Percentiles rank a stretch among this genome's conserved stretches.
Evolutionary conservation across 306 rosid genomes (phyloP).

Genomic region (Begonia masoniana): DNA sequence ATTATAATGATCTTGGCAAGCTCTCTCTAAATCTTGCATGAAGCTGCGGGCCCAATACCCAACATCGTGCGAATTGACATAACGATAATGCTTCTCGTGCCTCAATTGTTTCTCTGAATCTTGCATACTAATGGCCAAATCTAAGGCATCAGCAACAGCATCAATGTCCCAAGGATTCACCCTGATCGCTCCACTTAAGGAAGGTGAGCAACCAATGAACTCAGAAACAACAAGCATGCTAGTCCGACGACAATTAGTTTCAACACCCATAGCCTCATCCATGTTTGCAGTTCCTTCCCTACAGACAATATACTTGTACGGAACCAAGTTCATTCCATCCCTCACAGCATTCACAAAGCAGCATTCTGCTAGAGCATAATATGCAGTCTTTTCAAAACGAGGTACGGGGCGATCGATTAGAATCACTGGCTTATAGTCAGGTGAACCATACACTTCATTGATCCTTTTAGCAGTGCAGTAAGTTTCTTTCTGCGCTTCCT

Average conservation of each 20-base stretch:
- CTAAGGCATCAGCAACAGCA: slow-evolving; percentile 17
- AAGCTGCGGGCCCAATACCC: slow-evolving; percentile 16
- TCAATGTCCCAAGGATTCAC: slow-evolving; percentile 15
- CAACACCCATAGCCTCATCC: slow-evolving; percentile 14
- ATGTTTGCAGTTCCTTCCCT: slow-evolving; percentile 14
- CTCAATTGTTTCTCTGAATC: slow-evolving; percentile 15
- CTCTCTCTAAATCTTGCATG: slow-evolving; percentile 14
- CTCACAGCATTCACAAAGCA: slow-evolving; percentile 16
- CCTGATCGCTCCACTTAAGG: slow-evolving; percentile 17
- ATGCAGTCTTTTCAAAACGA: slow-evolving; percentile 16
- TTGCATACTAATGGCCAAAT: slow-evolving; percentile 8
- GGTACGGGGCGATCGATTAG: slow-evolving; percentile 14
- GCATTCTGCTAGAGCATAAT: slow-evolving; percentile 17
- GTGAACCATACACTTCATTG: slow-evolving; percentile 14
- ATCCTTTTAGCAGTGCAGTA: slow-evolving; percentile 14
- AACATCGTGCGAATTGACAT: slow-evolving; percentile 15
- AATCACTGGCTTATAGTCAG: slow-evolving; percentile 12
- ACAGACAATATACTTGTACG: slow-evolving; percentile 14
- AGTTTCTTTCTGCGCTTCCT: slow-evolving; percentile 14
- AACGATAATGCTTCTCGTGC: slow-evolving; percentile 17
- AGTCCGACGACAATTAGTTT: slow-evolving; percentile 10
- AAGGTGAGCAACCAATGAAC: slow-evolving; percentile 15
- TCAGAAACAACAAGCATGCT: slow-evolving; percentile 18
- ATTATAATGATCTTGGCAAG: slow-evolving; percentile 15
- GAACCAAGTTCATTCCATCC: slow-evolving; percentile 21